Percentiles rank a stretch among this genome's conserved stretches.
These are phyloP conservation scores for Talaromyces rugulosus DNA, from an alignment of 2,329 filamentous ascomycete genomes.

Conservation along the genomic window DNA sequence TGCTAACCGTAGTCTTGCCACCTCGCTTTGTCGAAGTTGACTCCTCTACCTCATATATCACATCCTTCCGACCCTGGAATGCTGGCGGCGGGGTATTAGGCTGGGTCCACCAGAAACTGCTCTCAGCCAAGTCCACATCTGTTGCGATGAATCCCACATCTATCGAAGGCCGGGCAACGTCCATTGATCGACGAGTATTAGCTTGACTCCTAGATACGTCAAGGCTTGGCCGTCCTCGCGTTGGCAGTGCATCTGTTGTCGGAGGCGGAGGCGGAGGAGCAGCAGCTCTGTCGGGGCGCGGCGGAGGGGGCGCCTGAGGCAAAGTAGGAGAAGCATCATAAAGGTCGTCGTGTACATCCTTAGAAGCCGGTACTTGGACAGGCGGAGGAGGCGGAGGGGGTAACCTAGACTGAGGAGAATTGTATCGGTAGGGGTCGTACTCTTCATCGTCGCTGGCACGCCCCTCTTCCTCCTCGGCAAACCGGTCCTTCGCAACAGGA, in stretches of 20 bases:
- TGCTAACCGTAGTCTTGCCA: constrained; percentile 67
- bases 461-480: constrained; percentile 24
- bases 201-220: constrained; percentile 57
- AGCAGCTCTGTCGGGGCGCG: constrained; percentile 33
- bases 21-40: constrained; percentile 64
- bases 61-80: constrained; percentile 76
- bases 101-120: constrained; percentile 83
- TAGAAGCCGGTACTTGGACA: constrained; percentile 17
- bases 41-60: constrained; percentile 79
- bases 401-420: constrained; percentile 30
- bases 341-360: constrained; percentile 40
- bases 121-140: constrained; percentile 73
- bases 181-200: constrained; percentile 62
- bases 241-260: constrained; percentile 23
- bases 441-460: constrained; percentile 45
- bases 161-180: constrained; percentile 67
- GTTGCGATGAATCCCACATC: constrained; percentile 82
- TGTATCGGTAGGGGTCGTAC: constrained; percentile 52
- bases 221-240: constrained; percentile 55
- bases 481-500: constrained; percentile 42
- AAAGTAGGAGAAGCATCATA: constrained; percentile 43
- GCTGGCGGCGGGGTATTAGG: constrained; percentile 73
- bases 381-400: constrained; percentile 19
- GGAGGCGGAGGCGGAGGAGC: constrained; percentile 41
- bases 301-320: constrained; percentile 22